phyloP scores from a whole-genome alignment of 2,329 filamentous ascomycete species.

The Phaeosphaeriaceae sp. region DNA sequence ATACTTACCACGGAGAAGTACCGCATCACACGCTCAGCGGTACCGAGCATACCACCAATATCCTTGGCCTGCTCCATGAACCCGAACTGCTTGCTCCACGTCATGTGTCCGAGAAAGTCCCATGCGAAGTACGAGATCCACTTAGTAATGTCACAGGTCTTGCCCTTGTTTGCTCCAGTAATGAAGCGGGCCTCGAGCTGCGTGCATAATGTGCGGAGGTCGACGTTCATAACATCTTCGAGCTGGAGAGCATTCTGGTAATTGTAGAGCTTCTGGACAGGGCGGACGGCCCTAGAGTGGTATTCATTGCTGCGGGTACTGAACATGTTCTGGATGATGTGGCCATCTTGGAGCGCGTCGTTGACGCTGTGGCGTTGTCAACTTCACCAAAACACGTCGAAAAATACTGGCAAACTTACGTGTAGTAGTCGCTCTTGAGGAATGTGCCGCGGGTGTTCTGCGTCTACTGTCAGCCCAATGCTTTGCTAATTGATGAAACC shows the following conservation, averaged over 20 bases:
- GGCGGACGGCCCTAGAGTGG: constrained; percentile 31
- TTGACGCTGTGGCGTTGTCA: constrained; percentile 21
- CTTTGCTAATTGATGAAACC: too few relatives aligned
- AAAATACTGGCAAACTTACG: not conserved
- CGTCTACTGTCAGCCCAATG: not conserved
- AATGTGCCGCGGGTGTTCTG: constrained; percentile 38
- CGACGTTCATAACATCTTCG: constrained; percentile 35
- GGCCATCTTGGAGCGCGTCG: constrained; percentile 40
- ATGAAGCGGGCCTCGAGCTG: constrained; percentile 38
- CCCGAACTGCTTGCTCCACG: constrained; percentile 51
- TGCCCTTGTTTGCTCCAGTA: constrained; percentile 27
- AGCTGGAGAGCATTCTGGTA: constrained; percentile 32
- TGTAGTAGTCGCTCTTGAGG: constrained; percentile 42
- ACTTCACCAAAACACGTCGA: not conserved
- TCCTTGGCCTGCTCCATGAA: constrained; percentile 52
- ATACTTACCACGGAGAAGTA: constrained; percentile 36
- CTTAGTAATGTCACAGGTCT: constrained; percentile 40
- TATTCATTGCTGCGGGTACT: constrained; percentile 41
- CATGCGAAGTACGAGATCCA: constrained; percentile 43
- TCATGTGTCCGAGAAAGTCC: constrained; percentile 49
- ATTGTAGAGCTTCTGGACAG: constrained; percentile 40
- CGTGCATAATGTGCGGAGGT: constrained; percentile 26
- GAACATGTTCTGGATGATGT: constrained; percentile 41
- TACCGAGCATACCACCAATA: constrained; percentile 43
- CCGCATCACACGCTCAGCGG: constrained; percentile 44